phyloP scores from a whole-genome alignment of 2,329 filamentous ascomycete genomes.

The Colletotrichum spinosum region DNA sequence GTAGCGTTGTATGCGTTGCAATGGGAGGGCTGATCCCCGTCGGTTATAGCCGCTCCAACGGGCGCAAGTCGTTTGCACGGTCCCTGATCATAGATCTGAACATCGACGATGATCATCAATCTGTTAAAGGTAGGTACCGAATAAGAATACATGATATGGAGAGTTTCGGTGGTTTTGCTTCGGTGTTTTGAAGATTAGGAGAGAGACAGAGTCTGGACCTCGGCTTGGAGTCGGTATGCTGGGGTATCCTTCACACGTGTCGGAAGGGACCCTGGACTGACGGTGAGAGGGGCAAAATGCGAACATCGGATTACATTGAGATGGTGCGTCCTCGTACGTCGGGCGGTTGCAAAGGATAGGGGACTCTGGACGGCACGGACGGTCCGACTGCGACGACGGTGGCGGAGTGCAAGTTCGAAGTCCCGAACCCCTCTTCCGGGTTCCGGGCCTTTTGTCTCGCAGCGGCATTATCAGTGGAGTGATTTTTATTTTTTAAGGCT shows the following conservation, averaged over 20 bases:
- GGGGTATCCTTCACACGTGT: background rate
- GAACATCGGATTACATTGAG: background rate
- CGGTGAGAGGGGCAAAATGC: conserved; percentile 1
- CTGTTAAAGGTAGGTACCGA: conserved; percentile 5
- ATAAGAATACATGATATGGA: too few relatives aligned
- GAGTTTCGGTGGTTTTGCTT: conserved; percentile 2
- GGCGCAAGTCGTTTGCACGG: conserved; percentile 3
- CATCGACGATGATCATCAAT: conserved; percentile 8
- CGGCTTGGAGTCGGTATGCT: conserved; percentile 23
- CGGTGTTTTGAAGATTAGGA: conserved; percentile 6
- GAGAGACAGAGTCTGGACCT: conserved; percentile 1
- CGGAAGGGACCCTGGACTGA: background rate
- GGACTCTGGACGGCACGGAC: conserved; percentile 1
- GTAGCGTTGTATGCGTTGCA: background rate
- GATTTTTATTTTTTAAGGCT: background rate
- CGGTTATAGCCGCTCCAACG: conserved; percentile 31
- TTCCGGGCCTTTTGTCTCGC: conserved; percentile 15
- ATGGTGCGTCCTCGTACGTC: background rate
- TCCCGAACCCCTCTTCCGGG: conserved; percentile 4
- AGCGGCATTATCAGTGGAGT: conserved; percentile 21
- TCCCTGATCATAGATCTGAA: conserved; percentile 7
- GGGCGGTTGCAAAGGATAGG: background rate
- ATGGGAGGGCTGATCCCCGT: conserved; percentile 13
- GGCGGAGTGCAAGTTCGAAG: background rate
- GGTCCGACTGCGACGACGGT: conserved; percentile 13